These are phyloP conservation scores for Botryotinia convoluta DNA, from an alignment of 2,329 filamentous ascomycete species.

Conservation along the genomic window DNA sequence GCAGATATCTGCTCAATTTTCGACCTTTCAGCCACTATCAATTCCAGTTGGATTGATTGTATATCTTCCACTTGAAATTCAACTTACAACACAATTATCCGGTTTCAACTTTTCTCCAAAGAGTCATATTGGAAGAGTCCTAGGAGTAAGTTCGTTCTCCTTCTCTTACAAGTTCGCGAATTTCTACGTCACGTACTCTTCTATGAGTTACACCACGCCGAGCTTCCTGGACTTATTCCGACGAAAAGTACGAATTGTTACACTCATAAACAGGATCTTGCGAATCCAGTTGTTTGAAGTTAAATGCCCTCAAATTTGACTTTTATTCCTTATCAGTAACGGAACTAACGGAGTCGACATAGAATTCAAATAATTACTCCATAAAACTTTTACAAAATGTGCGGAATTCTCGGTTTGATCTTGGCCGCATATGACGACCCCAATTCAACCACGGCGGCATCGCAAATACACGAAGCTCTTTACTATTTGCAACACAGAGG, in stretches of 20 bases:
- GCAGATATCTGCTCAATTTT: constrained; percentile 2
- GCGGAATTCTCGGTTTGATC: constrained; percentile 60
- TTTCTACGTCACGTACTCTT: not conserved
- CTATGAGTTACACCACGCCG: not conserved
- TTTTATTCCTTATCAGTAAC: constrained; percentile 1
- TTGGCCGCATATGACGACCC: constrained; percentile 53
- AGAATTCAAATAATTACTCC: constrained; percentile 7
- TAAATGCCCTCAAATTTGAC: constrained; percentile 16
- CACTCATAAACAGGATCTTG: constrained; percentile 33
- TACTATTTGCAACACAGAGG: constrained; percentile 71
- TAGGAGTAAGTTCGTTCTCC: not conserved
- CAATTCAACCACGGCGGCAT: constrained; percentile 51
- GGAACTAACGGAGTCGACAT: constrained; percentile 18
- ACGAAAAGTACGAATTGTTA: constrained; percentile 35
- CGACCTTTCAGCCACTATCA: not conserved
- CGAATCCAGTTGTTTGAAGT: constrained; percentile 27
- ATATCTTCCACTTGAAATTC: not conserved
- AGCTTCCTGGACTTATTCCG: constrained; percentile 30
- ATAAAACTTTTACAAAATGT: constrained; percentile 46
- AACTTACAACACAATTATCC: not conserved
- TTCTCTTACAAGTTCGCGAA: not conserved
- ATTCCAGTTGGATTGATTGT: not conserved
- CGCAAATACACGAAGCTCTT: constrained; percentile 68
- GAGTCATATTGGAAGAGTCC: not conserved
- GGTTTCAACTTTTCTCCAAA: not conserved